phyloP scores from a whole-genome alignment of 1,284 basidiomycete genomes.

The Melampsora abietis-canadensis region DNA sequence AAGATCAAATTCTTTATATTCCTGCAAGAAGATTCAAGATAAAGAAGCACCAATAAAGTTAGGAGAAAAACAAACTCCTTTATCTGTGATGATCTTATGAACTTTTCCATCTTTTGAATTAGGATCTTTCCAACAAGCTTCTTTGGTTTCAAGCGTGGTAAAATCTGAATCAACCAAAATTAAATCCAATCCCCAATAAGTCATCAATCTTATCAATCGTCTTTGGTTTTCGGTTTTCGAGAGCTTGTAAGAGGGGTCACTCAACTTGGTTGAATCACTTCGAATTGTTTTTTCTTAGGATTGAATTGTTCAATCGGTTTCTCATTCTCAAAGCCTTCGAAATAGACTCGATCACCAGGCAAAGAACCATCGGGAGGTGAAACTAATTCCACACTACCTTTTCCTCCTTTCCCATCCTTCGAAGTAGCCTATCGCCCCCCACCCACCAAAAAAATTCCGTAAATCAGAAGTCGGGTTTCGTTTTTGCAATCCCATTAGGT shows the following conservation, averaged over 20 bases:
- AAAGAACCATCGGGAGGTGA: constrained; percentile 78
- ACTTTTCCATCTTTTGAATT: constrained; percentile 63
- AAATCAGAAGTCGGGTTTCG: too few relatives aligned
- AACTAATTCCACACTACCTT: constrained; percentile 81
- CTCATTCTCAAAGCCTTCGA: constrained; percentile 65
- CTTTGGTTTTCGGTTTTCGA: too few relatives aligned
- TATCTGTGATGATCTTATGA: constrained; percentile 78
- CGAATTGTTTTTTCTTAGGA: constrained; percentile 96
- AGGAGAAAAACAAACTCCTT: constrained; percentile 75
- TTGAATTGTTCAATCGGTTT: constrained; percentile 74
- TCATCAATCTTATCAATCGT: too few relatives aligned
- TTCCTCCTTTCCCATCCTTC: constrained; percentile 65
- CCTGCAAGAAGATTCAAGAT: too few relatives aligned
- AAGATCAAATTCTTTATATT: too few relatives aligned
- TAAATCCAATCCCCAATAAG: too few relatives aligned
- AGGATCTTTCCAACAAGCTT: constrained; percentile 88
- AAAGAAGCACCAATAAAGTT: constrained; percentile 79
- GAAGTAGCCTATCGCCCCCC: constrained; percentile 66
- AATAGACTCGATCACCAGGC: constrained; percentile 87
- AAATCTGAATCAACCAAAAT: constrained; percentile 65
- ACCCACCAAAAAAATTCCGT: neutral
- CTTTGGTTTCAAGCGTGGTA: constrained; percentile 75
- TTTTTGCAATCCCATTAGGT: too few relatives aligned
- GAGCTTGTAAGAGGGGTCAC: too few relatives aligned
- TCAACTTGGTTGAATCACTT: constrained; percentile 80